Base-by-base conservation (phyloP, 2,329 filamentous ascomycete genomes). In the Neofusicoccum laricinum region DNA sequence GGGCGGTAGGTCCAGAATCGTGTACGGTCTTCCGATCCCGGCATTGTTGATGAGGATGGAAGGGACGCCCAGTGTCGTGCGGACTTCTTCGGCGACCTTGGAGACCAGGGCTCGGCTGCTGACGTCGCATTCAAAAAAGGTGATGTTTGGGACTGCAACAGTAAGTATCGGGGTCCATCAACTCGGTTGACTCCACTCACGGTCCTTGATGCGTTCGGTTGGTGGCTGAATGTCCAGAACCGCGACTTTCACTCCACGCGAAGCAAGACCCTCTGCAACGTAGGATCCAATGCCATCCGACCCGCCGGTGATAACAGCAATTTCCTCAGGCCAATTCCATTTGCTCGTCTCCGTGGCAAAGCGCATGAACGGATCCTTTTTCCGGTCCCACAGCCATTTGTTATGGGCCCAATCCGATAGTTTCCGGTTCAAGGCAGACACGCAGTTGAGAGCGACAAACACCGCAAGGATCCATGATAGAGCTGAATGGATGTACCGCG, bases 271-370 rank as follows among this genome's bases (percentile, higher is more conserved):
- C 65, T 76, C 70, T 21, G 72, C 75, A 8, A 76, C 69, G 17
- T 66, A 69, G 15, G 71, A 72, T 30, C 75, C 76, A 14, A 78
- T 77, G 5, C 76, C 76, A 21, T 68, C 68, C 1, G 73, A 73
- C 21, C 75, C 76, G 4, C 76, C 76, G 6, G 76, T 78, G 30
- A 78, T 70, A 17, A 77, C 73, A 17, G 74, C 75, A 1, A 77
- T 53, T 58, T 78, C 74, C 4, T 67, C 65, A 30, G 67, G 64
- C 73, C 72, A 76, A 14, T 71, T 53, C 75, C 75, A 76, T 2
- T 46, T 50, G 32, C 63, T 69, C 55, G 69, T 70, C 55, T 74
- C 71, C 45, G 69, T 68, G 6, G 17, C 45, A 25, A 61, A 61
- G 14, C 43, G 43, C 58, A 61, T 61, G 17, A 61, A 32, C 14